These are phyloP conservation scores for Ophioceras dolichostomum DNA, from an alignment of 2,329 filamentous ascomycete genomes.

Conservation along the genomic window DNA sequence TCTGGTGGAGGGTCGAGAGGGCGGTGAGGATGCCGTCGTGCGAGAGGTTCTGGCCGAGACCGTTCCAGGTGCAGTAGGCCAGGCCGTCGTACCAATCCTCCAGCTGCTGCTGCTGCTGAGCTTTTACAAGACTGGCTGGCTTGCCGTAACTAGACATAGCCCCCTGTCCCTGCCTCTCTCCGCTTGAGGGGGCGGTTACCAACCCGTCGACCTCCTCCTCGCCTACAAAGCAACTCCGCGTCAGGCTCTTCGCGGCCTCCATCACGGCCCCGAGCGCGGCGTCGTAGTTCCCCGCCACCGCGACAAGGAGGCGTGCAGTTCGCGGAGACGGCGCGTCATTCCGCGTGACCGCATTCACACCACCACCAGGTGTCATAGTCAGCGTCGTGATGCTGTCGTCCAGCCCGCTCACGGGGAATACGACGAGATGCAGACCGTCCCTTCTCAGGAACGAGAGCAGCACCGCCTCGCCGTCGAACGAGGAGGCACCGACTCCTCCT, in stretches of 20 bases:
- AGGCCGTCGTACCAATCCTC: conserved; percentile 1
- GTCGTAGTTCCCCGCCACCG: not conserved
- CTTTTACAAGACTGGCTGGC: not conserved
- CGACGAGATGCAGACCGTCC: conserved; percentile 61
- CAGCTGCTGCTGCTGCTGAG: not conserved
- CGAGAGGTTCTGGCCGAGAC: conserved; percentile 69
- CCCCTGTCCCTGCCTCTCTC: not conserved
- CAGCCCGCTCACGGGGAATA: conserved; percentile 67
- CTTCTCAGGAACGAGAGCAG: conserved; percentile 66
- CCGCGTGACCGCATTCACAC: too few relatives aligned
- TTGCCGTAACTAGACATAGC: not conserved
- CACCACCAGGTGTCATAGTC: too few relatives aligned
- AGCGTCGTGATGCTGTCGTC: conserved; percentile 28
- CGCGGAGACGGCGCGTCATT: not conserved
- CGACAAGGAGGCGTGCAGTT: not conserved
- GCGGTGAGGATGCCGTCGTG: conserved; percentile 70
- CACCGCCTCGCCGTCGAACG: conserved; percentile 65
- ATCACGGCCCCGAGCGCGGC: not conserved
- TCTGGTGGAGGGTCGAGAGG: conserved; percentile 55
- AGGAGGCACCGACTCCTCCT: conserved; percentile 48
- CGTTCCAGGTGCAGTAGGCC: conserved; percentile 67
- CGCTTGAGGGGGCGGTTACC: not conserved
- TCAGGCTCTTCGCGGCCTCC: not conserved
- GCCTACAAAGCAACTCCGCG: too few relatives aligned
- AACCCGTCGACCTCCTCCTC: not conserved